Evolutionary conservation across 2,329 filamentous ascomycete species (phyloP), one percentile per base, ranked within the genome.

Genomic region (Cladobotryum mycophilum): DNA sequence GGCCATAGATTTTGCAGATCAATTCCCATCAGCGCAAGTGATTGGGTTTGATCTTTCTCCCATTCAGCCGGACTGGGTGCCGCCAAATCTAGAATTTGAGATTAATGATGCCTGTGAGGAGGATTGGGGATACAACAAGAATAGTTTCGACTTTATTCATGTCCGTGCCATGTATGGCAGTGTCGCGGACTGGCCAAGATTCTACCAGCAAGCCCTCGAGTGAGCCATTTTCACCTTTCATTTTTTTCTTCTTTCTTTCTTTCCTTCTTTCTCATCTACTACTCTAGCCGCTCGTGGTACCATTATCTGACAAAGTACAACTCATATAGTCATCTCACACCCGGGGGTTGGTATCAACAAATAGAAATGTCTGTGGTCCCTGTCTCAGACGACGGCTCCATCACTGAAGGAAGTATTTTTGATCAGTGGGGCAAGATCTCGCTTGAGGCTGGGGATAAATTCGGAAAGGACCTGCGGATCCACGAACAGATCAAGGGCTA

Each of bases 41-140:
- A 38, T 37, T 14, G 44, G 44, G 7, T 18, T 47, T 37, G 44
- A 47, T 25, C 33, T 47, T 14, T 22, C 15, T n/a, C 44, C 44
- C 35, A 47, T 47, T 20, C 44, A 47, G 12, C 44, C 44, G 6
- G 33, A 15, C 15, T 47, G 15, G 44, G 71, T 76, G 3, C 75
- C 76, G 2, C 67, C 73, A 1, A 80, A 80, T 47, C 67, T 76
- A 3, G 60, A 64, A 8, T 80, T 79, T 55, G 70, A 72, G 30
- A 61, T 75, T 41, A 30, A 75, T 49, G 69, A 75, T 52, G 54
- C 69, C 8, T 69, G 71, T 40, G 64, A 67, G 15, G 60, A 65
- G 11, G 33, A 36, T 22, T 47, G 44, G 44, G 42, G 30, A 35
- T 37, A 36, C 17, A 18, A 22, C 30, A 38, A 36, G 17, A 59